Evolutionary conservation across 176 grass and related monocot species (phyloP).

Genomic region (Oryza meridionalis): DNA sequence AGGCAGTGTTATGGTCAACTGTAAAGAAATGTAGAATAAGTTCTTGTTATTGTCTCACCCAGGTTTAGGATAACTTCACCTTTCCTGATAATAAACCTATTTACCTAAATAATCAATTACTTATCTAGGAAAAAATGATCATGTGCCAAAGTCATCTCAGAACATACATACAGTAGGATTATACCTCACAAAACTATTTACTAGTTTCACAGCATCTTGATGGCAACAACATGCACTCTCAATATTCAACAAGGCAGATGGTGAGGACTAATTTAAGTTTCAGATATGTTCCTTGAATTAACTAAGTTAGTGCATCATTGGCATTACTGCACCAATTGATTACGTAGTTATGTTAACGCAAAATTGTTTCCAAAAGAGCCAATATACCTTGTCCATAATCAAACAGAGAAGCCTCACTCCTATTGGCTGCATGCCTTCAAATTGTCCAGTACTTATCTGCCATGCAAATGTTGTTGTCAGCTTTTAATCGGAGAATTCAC

Average conservation of each 20-base stretch:
- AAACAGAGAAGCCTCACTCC: conserved; percentile 84
- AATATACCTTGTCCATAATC: conserved; percentile 91
- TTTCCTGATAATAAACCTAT: neutral
- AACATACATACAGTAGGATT: conserved; percentile 9
- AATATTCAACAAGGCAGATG: neutral
- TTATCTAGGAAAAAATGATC: neutral
- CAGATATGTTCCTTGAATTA: conserved; percentile 37
- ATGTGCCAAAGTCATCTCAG: conserved; percentile 9
- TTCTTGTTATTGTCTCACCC: neutral
- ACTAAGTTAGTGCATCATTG: neutral
- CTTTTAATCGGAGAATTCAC: conserved; percentile 25
- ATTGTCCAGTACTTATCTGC: conserved; percentile 94
- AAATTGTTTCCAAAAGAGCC: conserved; percentile 29
- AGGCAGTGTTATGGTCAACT: conserved; percentile 1
- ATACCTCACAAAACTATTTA: conserved; percentile 12
- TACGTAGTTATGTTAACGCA: conserved; percentile 13
- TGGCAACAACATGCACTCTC: conserved; percentile 7
- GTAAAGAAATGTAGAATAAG: neutral
- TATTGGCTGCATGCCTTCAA: conserved; percentile 97
- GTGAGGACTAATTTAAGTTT: conserved; percentile 18
- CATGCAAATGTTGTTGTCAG: conserved; percentile 38
- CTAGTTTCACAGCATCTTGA: conserved; percentile 4
- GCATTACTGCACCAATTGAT: no score
- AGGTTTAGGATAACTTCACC: neutral
- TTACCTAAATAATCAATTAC: neutral